Evolutionary conservation across 768 basidiomycete species (phyloP).

Genomic region (Amanita pseudoporphyria): DNA sequence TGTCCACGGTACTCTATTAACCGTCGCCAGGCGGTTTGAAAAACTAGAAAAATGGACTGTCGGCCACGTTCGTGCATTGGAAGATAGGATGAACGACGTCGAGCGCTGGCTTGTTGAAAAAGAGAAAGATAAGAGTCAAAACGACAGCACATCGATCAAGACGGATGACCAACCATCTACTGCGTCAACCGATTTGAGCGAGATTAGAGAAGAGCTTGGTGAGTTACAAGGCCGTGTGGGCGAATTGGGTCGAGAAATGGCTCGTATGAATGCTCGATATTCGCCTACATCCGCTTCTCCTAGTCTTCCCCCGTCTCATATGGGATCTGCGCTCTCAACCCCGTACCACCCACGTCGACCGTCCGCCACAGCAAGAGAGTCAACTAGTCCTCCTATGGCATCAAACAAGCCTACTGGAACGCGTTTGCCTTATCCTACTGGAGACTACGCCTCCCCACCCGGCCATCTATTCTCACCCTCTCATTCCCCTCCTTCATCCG

Average conservation of each 20-base stretch:
- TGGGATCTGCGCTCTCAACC: constrained; percentile 23
- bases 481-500: constrained; percentile 39
- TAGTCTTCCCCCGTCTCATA: constrained; percentile 24
- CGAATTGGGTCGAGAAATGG: constrained; percentile 74
- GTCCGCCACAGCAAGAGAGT: constrained; percentile 43
- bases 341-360: constrained; percentile 27
- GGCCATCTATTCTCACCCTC: constrained; percentile 33
- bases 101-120: constrained; percentile 84
- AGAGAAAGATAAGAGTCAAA: constrained; percentile 36
- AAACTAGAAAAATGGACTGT: constrained; percentile 89
- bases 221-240: constrained; percentile 71
- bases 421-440: constrained; percentile 73
- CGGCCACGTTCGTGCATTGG: constrained; percentile 79
- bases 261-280: constrained; percentile 46
- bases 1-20: constrained; percentile 61
- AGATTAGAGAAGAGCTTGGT: constrained; percentile 56
- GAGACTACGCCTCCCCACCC: constrained; percentile 68
- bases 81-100: constrained; percentile 88
- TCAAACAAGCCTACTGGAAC: constrained; percentile 38
- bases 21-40: constrained; percentile 74
- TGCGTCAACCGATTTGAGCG: constrained; percentile 29
- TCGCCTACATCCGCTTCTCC: constrained; percentile 38
- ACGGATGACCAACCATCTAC: constrained; percentile 9
- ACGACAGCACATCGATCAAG: constrained; percentile 11
- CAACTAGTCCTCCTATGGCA: constrained; percentile 54